A percentile compares a stretch with the other conserved stretches of the same genome.
These are phyloP conservation scores for Colletotrichum falcatum DNA, from an alignment of 2,329 filamentous ascomycete species.

Conservation along the genomic window DNA sequence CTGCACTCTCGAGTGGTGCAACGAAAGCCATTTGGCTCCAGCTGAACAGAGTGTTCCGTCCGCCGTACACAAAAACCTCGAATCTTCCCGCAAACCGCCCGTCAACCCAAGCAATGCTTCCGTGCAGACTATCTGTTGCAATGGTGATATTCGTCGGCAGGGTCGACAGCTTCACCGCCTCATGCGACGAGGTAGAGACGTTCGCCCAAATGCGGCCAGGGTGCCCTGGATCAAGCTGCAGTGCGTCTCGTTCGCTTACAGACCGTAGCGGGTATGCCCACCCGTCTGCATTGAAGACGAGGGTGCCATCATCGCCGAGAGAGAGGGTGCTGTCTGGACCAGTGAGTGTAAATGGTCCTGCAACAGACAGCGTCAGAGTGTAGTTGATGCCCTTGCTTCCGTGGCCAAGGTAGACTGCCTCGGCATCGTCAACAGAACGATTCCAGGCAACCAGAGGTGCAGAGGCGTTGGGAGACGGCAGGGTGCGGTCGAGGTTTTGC, in stretches of 20 bases:
- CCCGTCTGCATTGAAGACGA: constrained; percentile 44
- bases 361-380: constrained; percentile 52
- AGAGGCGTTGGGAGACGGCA: constrained; percentile 29
- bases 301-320: background rate
- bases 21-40: constrained; percentile 70
- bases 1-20: constrained; percentile 55
- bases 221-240: constrained; percentile 59
- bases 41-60: constrained; percentile 62
- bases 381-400: constrained; percentile 61
- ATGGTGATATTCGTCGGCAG: constrained; percentile 53
- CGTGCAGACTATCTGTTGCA: constrained; percentile 57
- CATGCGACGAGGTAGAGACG: constrained; percentile 58
- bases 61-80: constrained; percentile 66
- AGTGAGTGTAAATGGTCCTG: constrained; percentile 7
- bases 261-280: constrained; percentile 62
- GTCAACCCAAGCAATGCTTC: constrained; percentile 62
- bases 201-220: constrained; percentile 67
- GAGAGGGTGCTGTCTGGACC: constrained; percentile 15
- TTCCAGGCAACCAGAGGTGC: constrained; percentile 51
- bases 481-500: constrained; percentile 57
- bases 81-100: constrained; percentile 61
- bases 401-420: constrained; percentile 45
- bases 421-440: constrained; percentile 17
- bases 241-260: constrained; percentile 55
- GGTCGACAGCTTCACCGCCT: constrained; percentile 50